Evolutionary conservation across 495 filamentous ascomycete genomes (phyloP).

Genomic region (Penicillium paxilli): DNA sequence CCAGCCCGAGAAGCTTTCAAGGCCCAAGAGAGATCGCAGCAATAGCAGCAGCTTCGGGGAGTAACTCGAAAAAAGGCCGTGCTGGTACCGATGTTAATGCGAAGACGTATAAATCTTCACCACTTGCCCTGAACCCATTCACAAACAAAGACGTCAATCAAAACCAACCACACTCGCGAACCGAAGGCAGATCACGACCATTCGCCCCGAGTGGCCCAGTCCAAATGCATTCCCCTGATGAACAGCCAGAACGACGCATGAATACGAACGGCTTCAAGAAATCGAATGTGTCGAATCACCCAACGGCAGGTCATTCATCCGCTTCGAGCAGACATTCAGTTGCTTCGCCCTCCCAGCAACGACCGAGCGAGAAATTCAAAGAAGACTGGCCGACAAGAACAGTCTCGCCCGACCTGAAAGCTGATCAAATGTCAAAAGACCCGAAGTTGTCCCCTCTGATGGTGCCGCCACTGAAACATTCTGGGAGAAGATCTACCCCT

Average conservation of each 20-base stretch:
- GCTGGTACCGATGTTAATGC: constrained; percentile 6
- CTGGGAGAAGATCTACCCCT: constrained; percentile 1
- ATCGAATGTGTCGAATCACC: background rate
- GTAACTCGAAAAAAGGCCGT: constrained; percentile 5
- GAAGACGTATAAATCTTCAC: constrained; percentile 34
- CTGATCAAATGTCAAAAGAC: background rate
- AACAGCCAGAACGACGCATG: background rate
- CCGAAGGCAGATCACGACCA: background rate
- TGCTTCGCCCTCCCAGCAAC: background rate
- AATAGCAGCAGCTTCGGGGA: background rate
- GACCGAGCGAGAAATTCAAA: background rate
- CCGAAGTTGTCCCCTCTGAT: background rate
- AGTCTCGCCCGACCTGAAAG: background rate
- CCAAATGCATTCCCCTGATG: background rate
- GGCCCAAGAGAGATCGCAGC: background rate
- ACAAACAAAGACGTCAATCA: constrained; percentile 3
- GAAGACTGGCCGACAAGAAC: background rate
- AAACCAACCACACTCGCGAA: background rate
- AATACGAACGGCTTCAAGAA: background rate
- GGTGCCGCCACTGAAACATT: constrained; percentile 13
- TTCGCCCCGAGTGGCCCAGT: background rate
- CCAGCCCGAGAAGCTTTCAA: background rate
- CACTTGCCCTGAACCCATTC: constrained; percentile 28
- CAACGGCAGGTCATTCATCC: background rate
- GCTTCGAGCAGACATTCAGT: background rate